A percentile compares a stretch with the other conserved stretches of the same genome.
Conservation (phyloP, 345 rosid genomes). For the Psidium guajava region DNA sequence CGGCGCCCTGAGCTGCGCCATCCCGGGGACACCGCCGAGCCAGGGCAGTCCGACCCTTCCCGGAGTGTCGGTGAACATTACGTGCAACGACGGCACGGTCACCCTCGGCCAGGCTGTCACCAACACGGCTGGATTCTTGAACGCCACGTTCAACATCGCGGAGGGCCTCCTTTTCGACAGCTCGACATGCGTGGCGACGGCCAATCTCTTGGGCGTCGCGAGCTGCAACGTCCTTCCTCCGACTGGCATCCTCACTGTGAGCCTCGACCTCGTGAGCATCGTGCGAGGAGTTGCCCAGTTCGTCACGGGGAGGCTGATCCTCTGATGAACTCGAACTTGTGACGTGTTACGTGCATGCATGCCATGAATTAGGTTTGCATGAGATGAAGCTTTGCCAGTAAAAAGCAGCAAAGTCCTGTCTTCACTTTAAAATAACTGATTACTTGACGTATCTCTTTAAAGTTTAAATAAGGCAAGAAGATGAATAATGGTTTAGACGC, state of each 20-base stretch:
- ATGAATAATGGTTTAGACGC: not conserved
- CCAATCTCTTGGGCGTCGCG: not conserved
- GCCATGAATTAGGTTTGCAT: not conserved
- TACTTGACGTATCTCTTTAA: not conserved
- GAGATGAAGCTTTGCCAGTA: not conserved
- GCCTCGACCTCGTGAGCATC: not conserved
- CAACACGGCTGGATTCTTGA: not conserved
- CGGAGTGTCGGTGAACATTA: not conserved
- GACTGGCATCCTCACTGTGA: not conserved
- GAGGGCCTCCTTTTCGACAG: not conserved
- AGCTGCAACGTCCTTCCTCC: not conserved
- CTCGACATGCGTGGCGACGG: not conserved
- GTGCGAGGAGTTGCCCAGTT: not conserved
- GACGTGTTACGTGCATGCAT: not conserved
- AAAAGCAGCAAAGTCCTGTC: not conserved
- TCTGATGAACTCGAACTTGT: not conserved
- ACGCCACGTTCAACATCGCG: not conserved
- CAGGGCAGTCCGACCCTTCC: not conserved
- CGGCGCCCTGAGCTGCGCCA: not conserved
- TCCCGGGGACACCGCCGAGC: not conserved
- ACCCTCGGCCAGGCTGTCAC: not conserved
- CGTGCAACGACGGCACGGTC: not conserved
- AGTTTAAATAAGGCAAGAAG: not conserved
- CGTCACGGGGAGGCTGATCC: not conserved
- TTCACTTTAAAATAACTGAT: not conserved